phyloP scores from a whole-genome alignment of 148 eudicot genomes.

The Fagopyrum esculentum region DNA sequence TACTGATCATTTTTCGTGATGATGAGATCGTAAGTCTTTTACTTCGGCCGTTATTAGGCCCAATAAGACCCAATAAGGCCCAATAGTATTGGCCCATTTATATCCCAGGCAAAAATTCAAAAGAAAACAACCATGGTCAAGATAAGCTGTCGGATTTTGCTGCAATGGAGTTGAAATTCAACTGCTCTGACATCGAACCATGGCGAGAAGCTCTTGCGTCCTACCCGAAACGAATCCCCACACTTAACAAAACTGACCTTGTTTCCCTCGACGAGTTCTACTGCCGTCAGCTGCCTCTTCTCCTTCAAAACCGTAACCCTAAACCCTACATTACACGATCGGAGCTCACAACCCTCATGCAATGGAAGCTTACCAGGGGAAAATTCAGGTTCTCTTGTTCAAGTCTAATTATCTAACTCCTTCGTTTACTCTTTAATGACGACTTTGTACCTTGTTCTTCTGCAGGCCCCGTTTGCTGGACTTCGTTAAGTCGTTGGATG shows the following conservation, averaged over 20 bases:
- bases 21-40: too few species aligned
- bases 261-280: conserved; percentile 58
- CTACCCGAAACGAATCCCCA: conserved; percentile 37
- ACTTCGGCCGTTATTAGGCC: background rate
- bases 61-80: background rate
- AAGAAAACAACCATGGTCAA: background rate
- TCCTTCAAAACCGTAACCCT: conserved; percentile 53
- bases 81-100: too few species aligned
- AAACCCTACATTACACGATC: conserved; percentile 50
- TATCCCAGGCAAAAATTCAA: background rate
- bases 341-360: conserved; percentile 75
- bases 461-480: conserved; percentile 60
- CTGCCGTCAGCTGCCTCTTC: conserved; percentile 50
- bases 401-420: background rate
- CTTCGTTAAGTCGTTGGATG: conserved; percentile 61
- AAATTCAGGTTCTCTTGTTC: conserved; percentile 48
- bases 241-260: conserved; percentile 45
- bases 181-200: conserved; percentile 26
- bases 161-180: conserved; percentile 32
- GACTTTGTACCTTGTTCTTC: conserved; percentile 6
- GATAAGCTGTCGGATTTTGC: background rate
- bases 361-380: conserved; percentile 89
- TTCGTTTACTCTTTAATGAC: background rate
- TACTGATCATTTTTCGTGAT: too few species aligned
- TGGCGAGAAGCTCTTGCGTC: conserved; percentile 53